phyloP scores from a whole-genome alignment of 1,284 basidiomycete genomes.

The Exsudoporus floridanus region DNA sequence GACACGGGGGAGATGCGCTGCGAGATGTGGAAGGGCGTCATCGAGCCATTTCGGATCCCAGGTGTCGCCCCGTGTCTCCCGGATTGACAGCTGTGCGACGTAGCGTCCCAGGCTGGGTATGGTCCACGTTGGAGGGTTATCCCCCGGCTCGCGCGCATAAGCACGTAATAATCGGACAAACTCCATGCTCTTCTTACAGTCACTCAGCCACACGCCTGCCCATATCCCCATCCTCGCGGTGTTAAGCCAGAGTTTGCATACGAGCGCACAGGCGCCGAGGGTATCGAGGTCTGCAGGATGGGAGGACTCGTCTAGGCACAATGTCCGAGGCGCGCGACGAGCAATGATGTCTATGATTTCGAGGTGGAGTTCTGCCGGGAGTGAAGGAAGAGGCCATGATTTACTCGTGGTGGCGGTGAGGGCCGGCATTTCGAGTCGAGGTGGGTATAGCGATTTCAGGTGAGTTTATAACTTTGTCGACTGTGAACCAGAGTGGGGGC shows the following conservation, averaged over 20 bases:
- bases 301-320: constrained; percentile 11
- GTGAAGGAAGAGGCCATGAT: constrained; percentile 15
- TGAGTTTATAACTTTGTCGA: constrained; percentile 12
- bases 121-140: background rate
- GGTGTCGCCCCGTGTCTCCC: constrained; percentile 32
- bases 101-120: constrained; percentile 28
- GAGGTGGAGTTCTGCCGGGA: constrained; percentile 34
- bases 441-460: constrained; percentile 1
- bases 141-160: constrained; percentile 11
- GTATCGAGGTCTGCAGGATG: constrained; percentile 25
- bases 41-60: constrained; percentile 38
- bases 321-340: constrained; percentile 12
- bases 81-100: constrained; percentile 28
- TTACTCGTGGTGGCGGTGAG: constrained; percentile 1
- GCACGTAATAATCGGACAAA: constrained; percentile 19
- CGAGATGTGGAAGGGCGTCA: constrained; percentile 28
- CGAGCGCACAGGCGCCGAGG: constrained; percentile 35
- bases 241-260: constrained; percentile 36
- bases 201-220: constrained; percentile 21
- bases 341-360: constrained; percentile 31
- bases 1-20: constrained; percentile 19
- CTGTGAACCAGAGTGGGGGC: background rate
- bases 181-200: constrained; percentile 19
- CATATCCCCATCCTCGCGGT: constrained; percentile 34
- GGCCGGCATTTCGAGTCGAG: background rate